These are phyloP conservation scores for Licmophora abbreviata DNA, from an alignment of 108 stramenopile species.

Conservation along the genomic window DNA sequence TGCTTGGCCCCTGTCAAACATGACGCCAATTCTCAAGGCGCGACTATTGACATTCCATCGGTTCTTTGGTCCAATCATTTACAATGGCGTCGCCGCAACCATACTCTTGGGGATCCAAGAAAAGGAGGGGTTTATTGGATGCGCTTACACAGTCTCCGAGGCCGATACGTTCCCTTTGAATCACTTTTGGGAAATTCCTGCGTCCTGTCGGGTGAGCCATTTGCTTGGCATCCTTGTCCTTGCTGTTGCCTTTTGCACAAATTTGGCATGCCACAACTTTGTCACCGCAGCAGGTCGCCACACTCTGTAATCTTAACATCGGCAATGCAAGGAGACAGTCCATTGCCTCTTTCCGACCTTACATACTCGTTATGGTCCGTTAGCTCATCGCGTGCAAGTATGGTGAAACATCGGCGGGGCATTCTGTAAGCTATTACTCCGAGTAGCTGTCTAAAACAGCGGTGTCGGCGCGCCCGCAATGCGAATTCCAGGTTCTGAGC, in stretches of 20 bases:
- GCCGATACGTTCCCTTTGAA: conserved; percentile 32
- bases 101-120: conserved; percentile 71
- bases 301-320: too few species aligned
- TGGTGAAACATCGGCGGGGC: too few species aligned
- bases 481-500: too few species aligned
- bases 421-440: too few species aligned
- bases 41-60: conserved; percentile 35
- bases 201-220: conserved; percentile 48
- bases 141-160: conserved; percentile 38
- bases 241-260: conserved; percentile 28
- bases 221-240: conserved; percentile 31
- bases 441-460: too few species aligned
- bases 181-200: conserved; percentile 42
- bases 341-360: too few species aligned
- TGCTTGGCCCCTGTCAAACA: conserved; percentile 4
- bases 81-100: conserved; percentile 32
- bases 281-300: too few species aligned
- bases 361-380: too few species aligned
- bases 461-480: too few species aligned
- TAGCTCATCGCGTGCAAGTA: too few species aligned
- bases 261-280: conserved; percentile 20
- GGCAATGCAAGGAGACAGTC: too few species aligned
- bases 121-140: conserved; percentile 66
- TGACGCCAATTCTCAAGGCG: conserved; percentile 23
- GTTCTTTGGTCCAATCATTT: conserved; percentile 42